Percentiles rank a stretch among this genome's conserved stretches.
phyloP scores from a whole-genome alignment of 2,329 filamentous ascomycete species.

The Botrytis galanthina region DNA sequence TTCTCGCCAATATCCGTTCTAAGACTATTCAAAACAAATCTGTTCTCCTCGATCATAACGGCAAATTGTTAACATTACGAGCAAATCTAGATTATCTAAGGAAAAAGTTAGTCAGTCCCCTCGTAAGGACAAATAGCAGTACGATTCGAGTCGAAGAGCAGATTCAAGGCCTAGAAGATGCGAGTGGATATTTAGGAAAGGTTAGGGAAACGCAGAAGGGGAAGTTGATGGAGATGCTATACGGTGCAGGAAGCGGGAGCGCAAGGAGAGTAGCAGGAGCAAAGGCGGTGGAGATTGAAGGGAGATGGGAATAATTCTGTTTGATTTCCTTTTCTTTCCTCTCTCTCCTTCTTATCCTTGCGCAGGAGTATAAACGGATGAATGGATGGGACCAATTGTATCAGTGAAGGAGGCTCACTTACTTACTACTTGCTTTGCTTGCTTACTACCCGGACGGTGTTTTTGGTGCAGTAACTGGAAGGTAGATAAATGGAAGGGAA shows the following conservation, averaged over 20 bases:
- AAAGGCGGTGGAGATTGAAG: conserved; percentile 26
- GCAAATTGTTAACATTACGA: conserved; percentile 78
- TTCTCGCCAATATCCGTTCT: conserved; percentile 75
- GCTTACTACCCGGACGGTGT: conserved; percentile 11
- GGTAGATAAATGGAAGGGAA: conserved; percentile 12
- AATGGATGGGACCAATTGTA: conserved; percentile 14
- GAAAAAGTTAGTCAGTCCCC: conserved; percentile 77
- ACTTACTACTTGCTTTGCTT: conserved; percentile 13
- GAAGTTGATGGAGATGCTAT: conserved; percentile 78
- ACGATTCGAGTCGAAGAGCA: conserved; percentile 80
- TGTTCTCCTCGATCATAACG: conserved; percentile 81
- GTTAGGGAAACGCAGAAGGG: conserved; percentile 78
- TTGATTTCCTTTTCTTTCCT: conserved; percentile 2
- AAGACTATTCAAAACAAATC: conserved; percentile 86
- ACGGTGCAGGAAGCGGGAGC: conserved; percentile 45
- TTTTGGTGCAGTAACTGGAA: conserved; percentile 18
- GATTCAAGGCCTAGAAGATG: conserved; percentile 76
- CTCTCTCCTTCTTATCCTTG: not conserved
- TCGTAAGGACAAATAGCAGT: conserved; percentile 69
- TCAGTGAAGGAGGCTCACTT: not conserved
- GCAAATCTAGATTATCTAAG: conserved; percentile 82
- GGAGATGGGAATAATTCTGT: conserved; percentile 24
- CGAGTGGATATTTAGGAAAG: conserved; percentile 72
- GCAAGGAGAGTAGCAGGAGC: conserved; percentile 22
- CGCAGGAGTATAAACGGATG: conserved; percentile 5